phyloP scores from a whole-genome alignment of 1,284 basidiomycete genomes.

The Xerocomus amazonicus region DNA sequence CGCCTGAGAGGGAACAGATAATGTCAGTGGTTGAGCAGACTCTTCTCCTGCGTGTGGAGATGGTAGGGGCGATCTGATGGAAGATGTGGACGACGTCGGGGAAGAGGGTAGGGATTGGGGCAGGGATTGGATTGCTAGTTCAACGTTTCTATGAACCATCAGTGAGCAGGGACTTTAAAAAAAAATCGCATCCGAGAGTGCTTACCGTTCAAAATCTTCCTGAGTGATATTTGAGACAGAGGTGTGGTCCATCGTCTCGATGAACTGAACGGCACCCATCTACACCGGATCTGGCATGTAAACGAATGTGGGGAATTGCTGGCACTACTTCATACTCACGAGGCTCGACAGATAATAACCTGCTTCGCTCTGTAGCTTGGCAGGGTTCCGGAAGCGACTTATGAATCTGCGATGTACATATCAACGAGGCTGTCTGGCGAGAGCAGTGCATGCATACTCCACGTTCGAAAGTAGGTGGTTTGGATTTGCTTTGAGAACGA shows the following conservation, averaged over 20 bases:
- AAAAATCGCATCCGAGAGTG: conserved; percentile 1
- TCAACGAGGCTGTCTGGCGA: background rate
- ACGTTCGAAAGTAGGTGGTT: conserved; percentile 92
- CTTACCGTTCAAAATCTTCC: conserved; percentile 85
- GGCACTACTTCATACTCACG: conserved; percentile 41
- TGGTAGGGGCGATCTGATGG: conserved; percentile 24
- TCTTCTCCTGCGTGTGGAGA: conserved; percentile 76
- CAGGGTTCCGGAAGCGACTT: conserved; percentile 88
- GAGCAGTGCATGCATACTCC: conserved; percentile 55
- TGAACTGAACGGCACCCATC: conserved; percentile 28
- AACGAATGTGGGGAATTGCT: background rate
- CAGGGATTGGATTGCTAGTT: conserved; percentile 75
- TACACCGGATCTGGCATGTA: conserved; percentile 16
- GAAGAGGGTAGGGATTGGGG: conserved; percentile 57
- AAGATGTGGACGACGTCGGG: conserved; percentile 36
- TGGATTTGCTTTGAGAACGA: conserved; percentile 92
- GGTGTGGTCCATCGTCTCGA: conserved; percentile 89
- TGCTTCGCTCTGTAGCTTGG: conserved; percentile 89
- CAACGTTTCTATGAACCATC: conserved; percentile 61
- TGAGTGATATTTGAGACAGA: conserved; percentile 90
- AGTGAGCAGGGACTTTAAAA: background rate
- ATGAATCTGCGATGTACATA: conserved; percentile 67
- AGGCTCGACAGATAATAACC: conserved; percentile 97
- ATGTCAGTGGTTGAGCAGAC: conserved; percentile 71
- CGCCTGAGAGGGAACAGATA: conserved; percentile 49